Base-by-base conservation (phyloP, 2,329 filamentous ascomycete species). In the Coniochaeta sp. region DNA sequence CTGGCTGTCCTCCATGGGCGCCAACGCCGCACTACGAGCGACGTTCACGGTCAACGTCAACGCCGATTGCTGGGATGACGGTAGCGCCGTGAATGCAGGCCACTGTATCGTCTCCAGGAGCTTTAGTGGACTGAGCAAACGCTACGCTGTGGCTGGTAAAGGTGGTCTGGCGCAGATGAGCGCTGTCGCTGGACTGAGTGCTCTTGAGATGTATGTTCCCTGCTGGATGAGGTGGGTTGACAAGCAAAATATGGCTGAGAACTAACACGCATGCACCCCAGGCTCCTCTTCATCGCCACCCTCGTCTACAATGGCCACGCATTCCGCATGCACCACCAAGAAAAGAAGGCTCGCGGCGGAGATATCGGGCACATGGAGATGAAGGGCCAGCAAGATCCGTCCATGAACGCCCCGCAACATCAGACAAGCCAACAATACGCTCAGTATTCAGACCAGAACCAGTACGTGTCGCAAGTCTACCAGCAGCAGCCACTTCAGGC, bases 1-100 rank as follows among this genome's bases (percentile, higher is more conserved):
- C 27, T 67, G 63, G 65, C 60, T 67, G 6, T 55, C 64, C 3
- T 65, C 63, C n/a, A 56, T 65, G 57, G 65, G 58, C 18, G 56
- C 64, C 48, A 60, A 60, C 33, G 64, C 63, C 16, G 59, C 60
- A 1, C 56, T 61, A n/a, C 60, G 65, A 9, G 56, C 54, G 5
- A 14, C 52, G 8, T 67, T 66, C 55, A 57, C 28, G 3, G 28
- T 49, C 18, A 5, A 24, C 1, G 60, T 65, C 48, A 42, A 49
- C 14, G 54, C 57, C 38, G 42, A 26, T 24, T 67, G 63, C 59
- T 58, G 52, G 33, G 54, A 60, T 53, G 57, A 66, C 49, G 64
- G 63, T 40, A 60, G 56, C 54, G 48, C 60, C 26, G 50, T 64
- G 42, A 63, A 58, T 51, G 52, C 56, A 50, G 52, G 58, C 33